Percentiles rank a stretch among this genome's conserved stretches.
These are phyloP conservation scores for Rhizopogon parksii DNA, from an alignment of 1,284 basidiomycete genomes.

Conservation along the genomic window DNA sequence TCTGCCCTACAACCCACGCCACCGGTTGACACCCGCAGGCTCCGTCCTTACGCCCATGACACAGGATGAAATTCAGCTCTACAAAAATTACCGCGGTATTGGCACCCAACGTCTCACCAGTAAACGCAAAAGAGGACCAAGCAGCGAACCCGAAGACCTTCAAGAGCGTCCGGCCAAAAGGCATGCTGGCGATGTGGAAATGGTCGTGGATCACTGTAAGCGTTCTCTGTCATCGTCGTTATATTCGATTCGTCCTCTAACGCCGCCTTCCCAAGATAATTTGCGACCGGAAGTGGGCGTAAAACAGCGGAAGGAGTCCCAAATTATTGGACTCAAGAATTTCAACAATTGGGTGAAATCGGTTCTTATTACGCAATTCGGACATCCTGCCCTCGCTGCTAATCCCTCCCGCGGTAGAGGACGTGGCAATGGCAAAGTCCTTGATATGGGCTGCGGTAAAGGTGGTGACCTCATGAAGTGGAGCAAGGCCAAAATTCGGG, in stretches of 20 bases:
- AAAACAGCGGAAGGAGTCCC: slow-evolving; percentile 78
- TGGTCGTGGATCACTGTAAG: slow-evolving; percentile 70
- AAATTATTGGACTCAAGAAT: slow-evolving; percentile 92
- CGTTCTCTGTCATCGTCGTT: slow-evolving; percentile 13
- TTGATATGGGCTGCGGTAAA: slow-evolving; percentile 97
- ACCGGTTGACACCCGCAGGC: slow-evolving; percentile 51
- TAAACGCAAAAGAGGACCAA: slow-evolving; percentile 53
- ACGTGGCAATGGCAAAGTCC: slow-evolving; percentile 75
- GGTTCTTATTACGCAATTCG: slow-evolving; percentile 85
- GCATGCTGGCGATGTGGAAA: slow-evolving; percentile 53
- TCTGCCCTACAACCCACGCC: slow-evolving; percentile 59
- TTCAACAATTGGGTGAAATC: slow-evolving; percentile 99
- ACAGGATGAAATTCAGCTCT: slow-evolving; percentile 53
- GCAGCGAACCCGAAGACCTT: slow-evolving; percentile 32
- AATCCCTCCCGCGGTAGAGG: slow-evolving; percentile 30
- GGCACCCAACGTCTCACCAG: slow-evolving; percentile 47
- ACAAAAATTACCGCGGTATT: slow-evolving; percentile 49
- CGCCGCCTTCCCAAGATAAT: slow-evolving; percentile 59
- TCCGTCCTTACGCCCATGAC: slow-evolving; percentile 63
- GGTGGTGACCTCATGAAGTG: slow-evolving; percentile 97
- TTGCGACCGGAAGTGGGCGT: slow-evolving; percentile 87
- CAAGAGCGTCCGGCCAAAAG: slow-evolving; percentile 45
- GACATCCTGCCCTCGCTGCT: slow-evolving; percentile 51
- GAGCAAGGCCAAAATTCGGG: slow-evolving; percentile 78
- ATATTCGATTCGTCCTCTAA: neutral